A percentile compares a stretch with the other conserved stretches of the same genome.
Conservation (phyloP, 2,329 filamentous ascomycete species). For the Monosporascus ibericus region DNA sequence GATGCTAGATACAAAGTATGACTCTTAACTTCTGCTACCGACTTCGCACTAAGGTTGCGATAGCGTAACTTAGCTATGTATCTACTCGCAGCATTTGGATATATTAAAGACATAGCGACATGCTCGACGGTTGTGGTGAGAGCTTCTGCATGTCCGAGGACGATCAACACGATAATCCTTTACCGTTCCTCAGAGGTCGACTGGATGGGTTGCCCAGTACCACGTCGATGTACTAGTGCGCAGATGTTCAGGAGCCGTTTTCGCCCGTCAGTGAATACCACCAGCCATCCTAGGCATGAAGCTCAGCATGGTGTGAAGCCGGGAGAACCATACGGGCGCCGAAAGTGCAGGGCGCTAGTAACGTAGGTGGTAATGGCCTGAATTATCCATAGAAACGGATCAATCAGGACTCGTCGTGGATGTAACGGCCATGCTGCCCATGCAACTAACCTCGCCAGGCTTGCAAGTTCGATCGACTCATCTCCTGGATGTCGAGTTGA, state of each 20-base stretch:
- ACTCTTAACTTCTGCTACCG: constrained; percentile 10
- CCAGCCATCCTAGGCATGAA: not conserved
- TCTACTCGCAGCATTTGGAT: no score
- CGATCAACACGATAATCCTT: no score
- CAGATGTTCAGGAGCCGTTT: not conserved
- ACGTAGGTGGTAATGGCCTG: not conserved
- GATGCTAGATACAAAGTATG: constrained; percentile 11
- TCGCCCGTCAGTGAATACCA: not conserved
- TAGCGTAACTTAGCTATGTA: no score
- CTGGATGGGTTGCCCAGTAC: not conserved
- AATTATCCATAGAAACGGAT: constrained; percentile 1
- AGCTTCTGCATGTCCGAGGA: no score
- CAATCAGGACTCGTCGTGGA: not conserved
- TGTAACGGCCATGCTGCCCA: constrained; percentile 9
- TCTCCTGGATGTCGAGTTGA: constrained; percentile 15
- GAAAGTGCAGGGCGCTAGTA: not conserved
- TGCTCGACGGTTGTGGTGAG: no score
- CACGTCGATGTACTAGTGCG: not conserved
- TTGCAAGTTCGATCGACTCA: constrained; percentile 13
- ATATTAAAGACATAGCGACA: no score
- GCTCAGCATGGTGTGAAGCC: not conserved
- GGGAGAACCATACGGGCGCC: not conserved
- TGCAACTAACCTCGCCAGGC: not conserved
- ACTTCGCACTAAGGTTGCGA: not conserved
- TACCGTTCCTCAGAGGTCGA: not conserved